A percentile compares a stretch with the other conserved stretches of the same genome.
These are phyloP conservation scores for Nothophoma quercina DNA, from an alignment of 2,329 filamentous ascomycete species.

Conservation along the genomic window DNA sequence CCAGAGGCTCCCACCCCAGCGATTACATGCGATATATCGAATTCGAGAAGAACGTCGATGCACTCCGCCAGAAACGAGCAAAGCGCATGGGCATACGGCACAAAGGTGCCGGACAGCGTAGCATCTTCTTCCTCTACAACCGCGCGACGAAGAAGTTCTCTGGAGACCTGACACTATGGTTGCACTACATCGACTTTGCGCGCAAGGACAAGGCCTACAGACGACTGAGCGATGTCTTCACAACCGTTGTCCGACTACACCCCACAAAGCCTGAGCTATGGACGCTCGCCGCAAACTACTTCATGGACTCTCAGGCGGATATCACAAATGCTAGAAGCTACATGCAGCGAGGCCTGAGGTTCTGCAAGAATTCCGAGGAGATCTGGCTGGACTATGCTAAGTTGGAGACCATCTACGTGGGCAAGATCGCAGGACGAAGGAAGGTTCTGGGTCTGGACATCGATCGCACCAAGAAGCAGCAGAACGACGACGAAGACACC, in stretches of 20 bases:
- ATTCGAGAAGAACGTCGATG: slow-evolving; percentile 72
- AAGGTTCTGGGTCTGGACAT: slow-evolving; percentile 69
- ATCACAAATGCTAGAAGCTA: slow-evolving; percentile 85
- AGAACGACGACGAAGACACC: slow-evolving; percentile 53
- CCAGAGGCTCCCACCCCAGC: slow-evolving; percentile 72
- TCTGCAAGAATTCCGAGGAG: slow-evolving; percentile 76
- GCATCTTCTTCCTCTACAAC: slow-evolving; percentile 89
- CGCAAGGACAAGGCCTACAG: slow-evolving; percentile 69
- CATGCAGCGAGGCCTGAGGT: slow-evolving; percentile 88
- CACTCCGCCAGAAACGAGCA: slow-evolving; percentile 81
- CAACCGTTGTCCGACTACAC: slow-evolving; percentile 80
- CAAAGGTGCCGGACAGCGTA: slow-evolving; percentile 75
- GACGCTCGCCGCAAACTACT: slow-evolving; percentile 80
- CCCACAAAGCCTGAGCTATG: slow-evolving; percentile 84
- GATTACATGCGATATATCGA: slow-evolving; percentile 87
- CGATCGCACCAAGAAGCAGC: slow-evolving; percentile 52
- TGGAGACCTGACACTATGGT: slow-evolving; percentile 82
- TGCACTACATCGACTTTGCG: slow-evolving; percentile 86
- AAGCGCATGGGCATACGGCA: slow-evolving; percentile 79
- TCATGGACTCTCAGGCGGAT: slow-evolving; percentile 80
- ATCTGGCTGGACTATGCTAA: slow-evolving; percentile 92
- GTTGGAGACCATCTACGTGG: slow-evolving; percentile 91
- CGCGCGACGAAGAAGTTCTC: slow-evolving; percentile 85
- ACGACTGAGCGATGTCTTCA: slow-evolving; percentile 67
- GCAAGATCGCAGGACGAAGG: slow-evolving; percentile 78